Evolutionary conservation across 148 eudicot genomes (phyloP).

Genomic region (Rhododendron ovatum): DNA sequence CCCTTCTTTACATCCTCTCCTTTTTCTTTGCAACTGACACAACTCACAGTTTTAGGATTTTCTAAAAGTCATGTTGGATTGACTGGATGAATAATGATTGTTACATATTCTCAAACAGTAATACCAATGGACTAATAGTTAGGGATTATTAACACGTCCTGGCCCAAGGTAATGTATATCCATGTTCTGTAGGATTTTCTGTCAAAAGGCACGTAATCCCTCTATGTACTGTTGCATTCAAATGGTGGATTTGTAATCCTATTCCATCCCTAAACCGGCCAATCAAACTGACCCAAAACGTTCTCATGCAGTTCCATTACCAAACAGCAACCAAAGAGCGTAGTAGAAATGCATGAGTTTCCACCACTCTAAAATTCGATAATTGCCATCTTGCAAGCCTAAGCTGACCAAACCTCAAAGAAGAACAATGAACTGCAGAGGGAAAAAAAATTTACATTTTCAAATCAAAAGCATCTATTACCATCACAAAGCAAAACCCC

Average conservation of each 20-base stretch:
- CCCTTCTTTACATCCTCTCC: background rate
- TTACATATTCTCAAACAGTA: background rate
- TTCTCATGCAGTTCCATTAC: background rate
- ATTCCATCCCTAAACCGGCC: background rate
- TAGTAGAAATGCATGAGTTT: background rate
- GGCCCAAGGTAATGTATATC: background rate
- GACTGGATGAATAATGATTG: background rate
- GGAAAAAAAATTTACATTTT: background rate
- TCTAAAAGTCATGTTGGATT: background rate
- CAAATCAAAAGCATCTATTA: background rate
- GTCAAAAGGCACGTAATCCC: background rate
- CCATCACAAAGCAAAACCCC: background rate
- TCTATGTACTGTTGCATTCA: background rate
- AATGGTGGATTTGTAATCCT: background rate
- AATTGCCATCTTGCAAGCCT: background rate
- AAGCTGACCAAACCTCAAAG: background rate
- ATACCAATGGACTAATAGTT: background rate
- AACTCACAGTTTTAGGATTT: background rate
- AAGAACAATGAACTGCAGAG: background rate
- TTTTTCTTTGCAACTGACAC: background rate
- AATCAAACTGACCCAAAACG: background rate
- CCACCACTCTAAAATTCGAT: background rate
- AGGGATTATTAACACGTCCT: background rate
- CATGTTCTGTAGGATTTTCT: background rate
- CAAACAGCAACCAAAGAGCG: background rate